Base-by-base conservation (phyloP, 805 yeast species). In the Starmerella floricola region DNA sequence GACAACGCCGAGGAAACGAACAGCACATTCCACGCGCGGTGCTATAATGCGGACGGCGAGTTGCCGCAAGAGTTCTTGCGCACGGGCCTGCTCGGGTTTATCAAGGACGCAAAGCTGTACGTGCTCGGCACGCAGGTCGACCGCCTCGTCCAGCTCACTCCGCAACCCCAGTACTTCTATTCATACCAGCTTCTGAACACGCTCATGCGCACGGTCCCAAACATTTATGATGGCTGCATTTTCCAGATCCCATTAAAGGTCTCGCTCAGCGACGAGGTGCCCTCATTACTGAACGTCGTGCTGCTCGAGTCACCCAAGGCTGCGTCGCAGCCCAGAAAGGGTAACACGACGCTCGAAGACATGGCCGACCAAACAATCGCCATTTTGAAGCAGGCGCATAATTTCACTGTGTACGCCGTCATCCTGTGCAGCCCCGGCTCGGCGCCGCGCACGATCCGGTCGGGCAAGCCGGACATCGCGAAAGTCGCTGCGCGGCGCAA, bases 101-200 rank as follows among this genome's bases (percentile, higher is more conserved):
- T 84, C 1, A 79, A 73, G 54, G 76, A 82, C 46, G 96, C 95
- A 10, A 85, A 82, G 53, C 79, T 91, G 0, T 91, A 79, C 55
- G 81, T 91, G 2, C 63, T 91, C 31, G 96, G 98, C 0, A 66
- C 84, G 30, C 84, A 86, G 49, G 98, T 91, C 54, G 98, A 91
- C 60, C 69, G 96, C 57, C 73, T 91, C 36, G 71, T 51, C 15
- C 49, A 37, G 36, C 31, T 32, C 19, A 27, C 13, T 42, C 39
- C 46, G 34, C 24, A 41, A 21, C 36, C 44, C 36, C 64, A 77
- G 42, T 85, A 83, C 46, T 93, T 83, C 59, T 91, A 87, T 57
- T 72, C 94, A 0, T 80, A 86, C 6, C 97, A 91, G 59, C 64
- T 91, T 33, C 78, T 88, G 18, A 83, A 81, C 38, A 81, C 95